These are phyloP conservation scores for Tricholoma saponaceum DNA, from an alignment of 768 basidiomycete species.

Conservation along the genomic window DNA sequence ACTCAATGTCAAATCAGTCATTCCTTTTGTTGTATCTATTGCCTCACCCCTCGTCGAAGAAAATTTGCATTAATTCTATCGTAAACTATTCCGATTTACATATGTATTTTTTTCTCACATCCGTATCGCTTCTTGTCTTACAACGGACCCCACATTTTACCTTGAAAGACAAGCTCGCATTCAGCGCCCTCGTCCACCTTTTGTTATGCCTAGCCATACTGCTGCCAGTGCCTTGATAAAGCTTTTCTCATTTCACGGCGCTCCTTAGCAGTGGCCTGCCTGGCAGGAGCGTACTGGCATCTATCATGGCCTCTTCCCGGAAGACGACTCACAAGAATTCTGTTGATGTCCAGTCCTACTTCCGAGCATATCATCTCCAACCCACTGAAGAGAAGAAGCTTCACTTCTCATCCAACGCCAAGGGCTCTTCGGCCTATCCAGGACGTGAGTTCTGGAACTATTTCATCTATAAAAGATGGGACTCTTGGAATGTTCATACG, in stretches of 20 bases:
- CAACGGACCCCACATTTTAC: not conserved
- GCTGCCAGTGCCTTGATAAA: constrained; percentile 12
- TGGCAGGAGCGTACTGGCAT: constrained; percentile 21
- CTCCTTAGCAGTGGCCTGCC: constrained; percentile 11
- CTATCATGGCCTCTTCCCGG: constrained; percentile 17
- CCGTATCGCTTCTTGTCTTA: not conserved
- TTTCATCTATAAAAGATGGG: constrained; percentile 10
- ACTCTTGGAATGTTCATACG: constrained; percentile 12
- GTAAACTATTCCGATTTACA: too few relatives aligned
- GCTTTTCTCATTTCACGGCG: constrained; percentile 7
- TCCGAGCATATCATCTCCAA: constrained; percentile 7
- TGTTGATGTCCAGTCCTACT: constrained; percentile 9
- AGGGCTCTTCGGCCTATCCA: constrained; percentile 2
- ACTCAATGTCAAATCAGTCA: not conserved
- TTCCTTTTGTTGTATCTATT: not conserved
- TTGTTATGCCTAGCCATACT: constrained; percentile 10
- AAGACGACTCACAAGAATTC: constrained; percentile 11
- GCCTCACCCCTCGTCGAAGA: not conserved
- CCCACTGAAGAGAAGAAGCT: not conserved
- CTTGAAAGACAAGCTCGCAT: not conserved
- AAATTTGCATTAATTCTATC: not conserved
- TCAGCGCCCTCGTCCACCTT: not conserved
- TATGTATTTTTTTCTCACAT: not conserved
- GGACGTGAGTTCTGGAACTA: constrained; percentile 12
- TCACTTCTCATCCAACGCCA: not conserved